phyloP scores from a whole-genome alignment of 129 eudicot species.

The Flaveria sonorensis region DNA sequence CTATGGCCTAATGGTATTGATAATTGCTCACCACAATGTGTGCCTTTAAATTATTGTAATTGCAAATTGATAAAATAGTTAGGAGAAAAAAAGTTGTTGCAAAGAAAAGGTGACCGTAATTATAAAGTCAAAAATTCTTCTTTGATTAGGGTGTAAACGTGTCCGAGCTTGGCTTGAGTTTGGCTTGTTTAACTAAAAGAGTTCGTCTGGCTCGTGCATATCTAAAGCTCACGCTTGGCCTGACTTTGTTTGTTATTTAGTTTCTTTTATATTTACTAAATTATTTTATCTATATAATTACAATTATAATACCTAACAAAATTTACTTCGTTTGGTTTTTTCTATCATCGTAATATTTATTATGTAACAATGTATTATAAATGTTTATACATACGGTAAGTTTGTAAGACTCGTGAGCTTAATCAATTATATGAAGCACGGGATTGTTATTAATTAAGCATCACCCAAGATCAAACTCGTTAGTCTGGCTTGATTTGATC shows the following conservation, averaged over 20 bases:
- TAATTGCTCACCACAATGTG: too few species aligned
- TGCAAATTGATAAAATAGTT: too few species aligned
- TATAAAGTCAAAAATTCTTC: background rate
- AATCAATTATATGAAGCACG: background rate
- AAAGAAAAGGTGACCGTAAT: background rate
- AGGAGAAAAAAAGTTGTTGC: background rate
- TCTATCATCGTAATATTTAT: background rate
- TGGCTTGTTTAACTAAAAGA: too few species aligned
- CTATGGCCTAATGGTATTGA: too few species aligned
- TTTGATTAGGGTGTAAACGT: too few species aligned
- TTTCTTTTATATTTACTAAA: too few species aligned
- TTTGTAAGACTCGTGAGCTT: background rate
- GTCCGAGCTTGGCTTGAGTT: too few species aligned
- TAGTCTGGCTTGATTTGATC: too few species aligned
- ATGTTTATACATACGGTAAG: background rate
- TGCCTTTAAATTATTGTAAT: too few species aligned
- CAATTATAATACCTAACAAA: background rate
- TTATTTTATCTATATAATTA: background rate
- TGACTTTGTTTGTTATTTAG: background rate
- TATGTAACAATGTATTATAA: background rate
- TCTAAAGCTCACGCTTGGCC: background rate
- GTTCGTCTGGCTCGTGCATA: background rate
- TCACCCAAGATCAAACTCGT: too few species aligned
- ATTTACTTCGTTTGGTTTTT: background rate
- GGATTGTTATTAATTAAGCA: background rate